phyloP scores from a whole-genome alignment of 2,329 filamentous ascomycete species.

The Ciborinia camelliae region DNA sequence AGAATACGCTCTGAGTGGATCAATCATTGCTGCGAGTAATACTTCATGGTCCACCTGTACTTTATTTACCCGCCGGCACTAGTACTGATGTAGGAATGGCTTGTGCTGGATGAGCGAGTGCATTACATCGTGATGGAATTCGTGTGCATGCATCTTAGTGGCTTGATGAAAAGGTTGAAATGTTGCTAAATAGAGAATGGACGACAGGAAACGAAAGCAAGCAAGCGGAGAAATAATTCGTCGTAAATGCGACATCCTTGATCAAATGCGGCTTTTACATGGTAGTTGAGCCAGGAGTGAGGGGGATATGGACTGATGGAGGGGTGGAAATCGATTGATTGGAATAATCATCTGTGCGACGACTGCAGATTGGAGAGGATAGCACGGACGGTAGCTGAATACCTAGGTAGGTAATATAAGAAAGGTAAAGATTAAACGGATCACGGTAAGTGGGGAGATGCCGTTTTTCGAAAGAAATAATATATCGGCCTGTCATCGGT shows the following conservation, averaged over 20 bases:
- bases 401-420: not conserved
- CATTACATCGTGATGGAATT: constrained; percentile 9
- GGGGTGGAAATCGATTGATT: constrained; percentile 8
- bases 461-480: not conserved
- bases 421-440: not conserved
- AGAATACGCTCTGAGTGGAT: constrained; percentile 3
- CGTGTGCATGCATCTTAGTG: constrained; percentile 13
- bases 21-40: constrained; percentile 12
- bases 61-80: constrained; percentile 13
- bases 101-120: not conserved
- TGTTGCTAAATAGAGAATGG: not conserved
- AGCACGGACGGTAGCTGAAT: not conserved
- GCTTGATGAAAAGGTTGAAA: not conserved
- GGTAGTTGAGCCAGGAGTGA: not conserved
- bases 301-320: constrained; percentile 2
- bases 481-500: not conserved
- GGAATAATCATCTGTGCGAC: not conserved
- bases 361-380: constrained; percentile 5
- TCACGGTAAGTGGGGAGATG: not conserved
- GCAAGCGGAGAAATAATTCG: constrained; percentile 7
- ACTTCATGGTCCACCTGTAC: constrained; percentile 1
- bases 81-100: not conserved
- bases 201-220: not conserved
- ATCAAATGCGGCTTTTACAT: not conserved
- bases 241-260: constrained; percentile 1